These are phyloP conservation scores for Hortaea werneckii DNA, from an alignment of 2,329 filamentous ascomycete species.

Conservation along the genomic window DNA sequence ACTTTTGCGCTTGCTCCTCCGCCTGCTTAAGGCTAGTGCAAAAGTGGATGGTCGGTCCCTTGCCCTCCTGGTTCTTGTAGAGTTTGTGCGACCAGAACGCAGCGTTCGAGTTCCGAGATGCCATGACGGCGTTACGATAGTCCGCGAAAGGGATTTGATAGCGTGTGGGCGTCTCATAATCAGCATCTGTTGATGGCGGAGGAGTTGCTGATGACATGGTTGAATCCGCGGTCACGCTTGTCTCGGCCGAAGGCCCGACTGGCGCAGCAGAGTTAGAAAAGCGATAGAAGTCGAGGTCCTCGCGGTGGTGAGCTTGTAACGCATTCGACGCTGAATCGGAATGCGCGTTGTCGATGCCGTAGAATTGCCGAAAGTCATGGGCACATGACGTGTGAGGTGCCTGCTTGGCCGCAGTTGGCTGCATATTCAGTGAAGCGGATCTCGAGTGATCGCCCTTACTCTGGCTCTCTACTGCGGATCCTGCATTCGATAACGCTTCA, in stretches of 20 bases:
- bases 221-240: too few relatives aligned
- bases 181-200: neutral
- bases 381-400: neutral
- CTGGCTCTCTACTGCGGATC: too few relatives aligned
- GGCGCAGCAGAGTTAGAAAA: too few relatives aligned
- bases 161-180: neutral
- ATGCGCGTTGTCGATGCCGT: too few relatives aligned
- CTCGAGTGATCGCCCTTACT: too few relatives aligned
- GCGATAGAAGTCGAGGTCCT: too few relatives aligned
- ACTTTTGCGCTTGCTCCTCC: constrained; percentile 56
- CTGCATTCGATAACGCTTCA: too few relatives aligned
- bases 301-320: too few relatives aligned
- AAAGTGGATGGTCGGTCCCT: constrained; percentile 63
- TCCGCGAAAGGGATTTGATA: constrained; percentile 20
- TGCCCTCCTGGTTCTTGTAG: constrained; percentile 48
- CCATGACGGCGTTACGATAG: constrained; percentile 16
- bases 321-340: too few relatives aligned
- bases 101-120: constrained; percentile 18
- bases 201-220: too few relatives aligned
- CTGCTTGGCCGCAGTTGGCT: neutral
- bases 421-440: neutral
- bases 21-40: constrained; percentile 58
- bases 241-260: too few relatives aligned
- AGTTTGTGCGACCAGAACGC: constrained; percentile 54
- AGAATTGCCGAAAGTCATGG: neutral